Evolutionary conservation across 2,329 filamentous ascomycete species (phyloP), one percentile per base, ranked within the genome.

Genomic region (Bimuria novae-zelandiae): DNA sequence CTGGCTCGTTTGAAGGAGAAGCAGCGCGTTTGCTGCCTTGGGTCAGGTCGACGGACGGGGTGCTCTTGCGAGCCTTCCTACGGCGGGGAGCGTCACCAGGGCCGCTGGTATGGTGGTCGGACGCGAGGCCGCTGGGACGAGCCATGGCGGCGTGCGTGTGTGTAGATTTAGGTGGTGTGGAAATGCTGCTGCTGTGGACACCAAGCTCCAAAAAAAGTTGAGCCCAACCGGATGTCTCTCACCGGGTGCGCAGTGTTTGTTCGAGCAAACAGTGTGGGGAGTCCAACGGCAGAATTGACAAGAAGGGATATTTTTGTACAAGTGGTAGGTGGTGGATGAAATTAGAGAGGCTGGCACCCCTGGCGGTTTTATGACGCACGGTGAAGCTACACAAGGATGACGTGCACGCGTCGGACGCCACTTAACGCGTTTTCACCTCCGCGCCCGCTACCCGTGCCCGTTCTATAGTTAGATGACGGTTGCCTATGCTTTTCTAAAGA

Each of bases 41-140:
- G 1, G 55, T 42, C 35, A 57, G 49, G 32, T 65, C 63, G 51
- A 64, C 56, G 5, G 60, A 54, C n/a, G 60, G 54, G 7, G 60
- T 55, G 57, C 55, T 59, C 62, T 68, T 71, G 44, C 70, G 69
- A 50, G 65, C 62, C 49, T 64, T 64, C 48, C 65, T 64, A 51
- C 69, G 69, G 42, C 67, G 67, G 7, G 68, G 63, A 36, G 67
- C 62, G 50, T 72, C 69, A 8, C 67, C 70, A 19, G 70, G 69
- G 23, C 69, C 70, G 43, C 68, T 62, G 52, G 67, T 64, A 52
- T 72, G 71, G 61, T 70, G 70, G 59, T 72, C 69, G 30, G 69
- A 70, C 39, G 68, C 64, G 7, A 71, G 64, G 46, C 69, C 67
- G 54, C 63, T 68, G 41, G 70, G 61, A 39, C 68, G 68, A 54